Evolutionary conservation across 192 early-diverging fungal species (phyloP), one percentile per base, ranked within the genome.

Genomic region (Umbelopsis ramanniana): DNA sequence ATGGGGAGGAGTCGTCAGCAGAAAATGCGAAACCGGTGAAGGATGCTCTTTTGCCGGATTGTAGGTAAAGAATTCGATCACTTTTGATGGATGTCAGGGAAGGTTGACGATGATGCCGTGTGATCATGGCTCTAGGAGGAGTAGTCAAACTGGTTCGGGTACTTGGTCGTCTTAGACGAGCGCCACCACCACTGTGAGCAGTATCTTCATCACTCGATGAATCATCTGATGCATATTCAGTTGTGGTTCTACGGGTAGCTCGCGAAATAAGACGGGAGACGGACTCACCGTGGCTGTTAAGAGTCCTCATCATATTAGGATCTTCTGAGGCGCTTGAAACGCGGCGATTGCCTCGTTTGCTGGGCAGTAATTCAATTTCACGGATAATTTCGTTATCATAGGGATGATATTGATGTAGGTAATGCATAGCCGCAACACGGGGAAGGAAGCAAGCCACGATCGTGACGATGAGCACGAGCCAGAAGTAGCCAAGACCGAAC

Each of bases 331-430:
- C 57, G n/a, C 84, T 53, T 87, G 94, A 33, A 77, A 82, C 2
- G 84, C 90, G 33, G 90, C 94, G 5, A 94, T 95, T 68, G 86
- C 86, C 69, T 88, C 90, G 2, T 92, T 94, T 75, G 93, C 70
- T 73, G 0, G 66, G 29, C 14, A 78, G 43, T 55, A 78, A 29
- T 45, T 78, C 95, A 75, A 88, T 94, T 33, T 96, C 96, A 52
- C 93, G 93, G 55, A 97, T 87, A 46, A 97, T 87, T 33, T 95
- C 90, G 8, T 89, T 89, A 78, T 97, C 93, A 48, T 85, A 93
- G 1, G 96, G 96, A 38, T 81, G 81, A 74, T 92, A 87, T 40
- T 88, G 85, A 35, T 93, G 91, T 17, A 86, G 81, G 46, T 84
- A 76, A 75, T 89, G 92, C 79, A 91, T 89, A 52, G 83, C 80